Evolutionary conservation across 345 rosid species (phyloP).

Genomic region (Lumnitzera racemosa): DNA sequence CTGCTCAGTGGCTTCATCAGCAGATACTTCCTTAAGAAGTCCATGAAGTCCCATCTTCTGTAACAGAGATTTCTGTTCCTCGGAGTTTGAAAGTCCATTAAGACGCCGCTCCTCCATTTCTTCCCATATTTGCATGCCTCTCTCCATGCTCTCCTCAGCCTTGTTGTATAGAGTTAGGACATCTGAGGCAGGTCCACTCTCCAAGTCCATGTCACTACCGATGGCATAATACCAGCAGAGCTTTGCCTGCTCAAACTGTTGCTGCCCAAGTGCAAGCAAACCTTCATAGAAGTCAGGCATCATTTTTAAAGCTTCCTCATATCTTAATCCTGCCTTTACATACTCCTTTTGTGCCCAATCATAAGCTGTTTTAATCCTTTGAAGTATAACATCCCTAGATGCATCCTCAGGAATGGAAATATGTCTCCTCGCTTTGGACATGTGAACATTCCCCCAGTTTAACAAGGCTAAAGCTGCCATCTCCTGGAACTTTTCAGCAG

Average conservation of each 20-base stretch:
- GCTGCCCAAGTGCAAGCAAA: constrained; percentile 90
- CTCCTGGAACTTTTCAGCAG: constrained; percentile 92
- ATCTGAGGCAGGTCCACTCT: constrained; percentile 55
- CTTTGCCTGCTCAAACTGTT: constrained; percentile 95
- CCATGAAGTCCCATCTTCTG: constrained; percentile 64
- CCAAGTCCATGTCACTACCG: constrained; percentile 49
- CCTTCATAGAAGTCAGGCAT: constrained; percentile 93
- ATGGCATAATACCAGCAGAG: constrained; percentile 87
- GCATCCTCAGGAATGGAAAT: constrained; percentile 58
- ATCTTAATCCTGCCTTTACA: constrained; percentile 59
- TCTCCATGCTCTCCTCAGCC: constrained; percentile 97
- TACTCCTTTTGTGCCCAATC: constrained; percentile 80
- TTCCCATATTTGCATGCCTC: constrained; percentile 97
- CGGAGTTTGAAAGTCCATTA: constrained; percentile 79
- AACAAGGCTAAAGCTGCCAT: constrained; percentile 92
- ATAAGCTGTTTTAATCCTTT: constrained; percentile 45
- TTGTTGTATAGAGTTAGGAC: constrained; percentile 85
- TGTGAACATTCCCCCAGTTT: constrained; percentile 95
- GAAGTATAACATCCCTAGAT: constrained; percentile 51
- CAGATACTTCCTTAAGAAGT: constrained; percentile 45
- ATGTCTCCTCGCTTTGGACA: constrained; percentile 81
- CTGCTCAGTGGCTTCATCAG: constrained; percentile 78
- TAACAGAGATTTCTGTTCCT: constrained; percentile 51
- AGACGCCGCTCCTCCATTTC: constrained; percentile 84
- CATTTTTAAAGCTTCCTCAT: constrained; percentile 66